Evolutionary conservation across 352 stramenopile genomes (phyloP), one percentile per base, ranked within the genome.

Genomic region (Phytophthora europaea): DNA sequence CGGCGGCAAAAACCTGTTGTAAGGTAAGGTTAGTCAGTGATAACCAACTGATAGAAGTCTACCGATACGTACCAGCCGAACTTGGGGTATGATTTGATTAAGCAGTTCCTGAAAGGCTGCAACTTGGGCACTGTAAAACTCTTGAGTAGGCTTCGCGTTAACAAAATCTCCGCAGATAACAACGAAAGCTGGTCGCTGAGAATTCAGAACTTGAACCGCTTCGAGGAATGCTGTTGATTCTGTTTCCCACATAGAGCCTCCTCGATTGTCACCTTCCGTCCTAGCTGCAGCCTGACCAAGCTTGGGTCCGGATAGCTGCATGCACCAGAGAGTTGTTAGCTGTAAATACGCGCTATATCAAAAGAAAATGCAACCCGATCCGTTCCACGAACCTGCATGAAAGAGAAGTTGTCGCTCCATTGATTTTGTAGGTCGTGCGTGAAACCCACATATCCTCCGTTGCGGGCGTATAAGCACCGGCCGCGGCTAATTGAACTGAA

Each of bases 391-490:
- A 92, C 86, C 81, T 87, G 76, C 60, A 93, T 84, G 73, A 94
- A 95, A 7, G 70, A 76, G 66, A 93, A 94, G 8, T 65, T 73
- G 12, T 91, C 72, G 16, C 59, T 82, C 87, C 88, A 96, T 53
- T 93, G 72, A 67, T 94, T 94, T 76, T 96, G 90, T 12, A 93
- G 60, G 2, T 85, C 79, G 54, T 95, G 88, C 1, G 80, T 89
- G 36, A 87, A 79, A 4, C 90, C 90, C 33, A 91, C 54, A 47
- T 91, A 96, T 12, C 76, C 76, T 54, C 76, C 74, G 36, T 90
- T 78, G 6, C 70, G 70, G 0, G 88, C 90, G 48, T 89, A 91
- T 22, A 77, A 61, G 61, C 90, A 95, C 22, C 90, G 78, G 31
- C 90, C 90, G 15, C 38, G 67, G 23, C 64, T 80, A 6, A 74